Conservation (phyloP, 805 yeast genomes). For the Hanseniaspora valbyensis region DNA sequence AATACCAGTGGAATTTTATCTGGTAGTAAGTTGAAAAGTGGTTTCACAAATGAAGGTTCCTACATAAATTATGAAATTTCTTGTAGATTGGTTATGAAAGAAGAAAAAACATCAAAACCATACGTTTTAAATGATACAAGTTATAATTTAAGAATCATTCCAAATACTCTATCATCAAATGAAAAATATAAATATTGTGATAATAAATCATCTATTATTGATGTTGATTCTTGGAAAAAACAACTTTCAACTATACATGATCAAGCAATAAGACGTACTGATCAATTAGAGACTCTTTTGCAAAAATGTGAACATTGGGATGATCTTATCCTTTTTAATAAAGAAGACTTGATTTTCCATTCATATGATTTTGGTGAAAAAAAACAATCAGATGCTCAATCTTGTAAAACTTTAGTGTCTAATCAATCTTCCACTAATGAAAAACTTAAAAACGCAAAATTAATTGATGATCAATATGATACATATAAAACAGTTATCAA, state of each 20-base stretch:
- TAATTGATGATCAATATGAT: no score
- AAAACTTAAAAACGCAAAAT: no score
- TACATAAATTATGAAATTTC: constrained; percentile 18
- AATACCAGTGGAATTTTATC: constrained; percentile 20
- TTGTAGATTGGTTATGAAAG: neutral
- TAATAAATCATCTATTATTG: neutral
- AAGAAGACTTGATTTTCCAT: constrained; percentile 2
- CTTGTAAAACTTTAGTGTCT: neutral
- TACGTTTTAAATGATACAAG: constrained; percentile 20
- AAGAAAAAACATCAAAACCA: constrained; percentile 13
- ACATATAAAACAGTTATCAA: no score
- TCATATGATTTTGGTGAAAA: neutral
- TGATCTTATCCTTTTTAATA: neutral
- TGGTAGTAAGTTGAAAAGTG: neutral
- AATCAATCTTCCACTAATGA: no score
- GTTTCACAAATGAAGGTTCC: neutral
- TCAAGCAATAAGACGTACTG: neutral
- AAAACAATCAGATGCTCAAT: neutral
- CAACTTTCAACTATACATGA: neutral
- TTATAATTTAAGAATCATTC: constrained; percentile 23
- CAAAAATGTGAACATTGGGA: constrained; percentile 1
- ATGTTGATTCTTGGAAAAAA: neutral
- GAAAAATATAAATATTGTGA: neutral
- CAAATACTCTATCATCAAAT: constrained; percentile 19
- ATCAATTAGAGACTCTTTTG: neutral